Evolutionary conservation across 1,284 basidiomycete species (phyloP), one percentile per base, ranked within the genome.

Genomic region (Cryptococcus maquisensis): DNA sequence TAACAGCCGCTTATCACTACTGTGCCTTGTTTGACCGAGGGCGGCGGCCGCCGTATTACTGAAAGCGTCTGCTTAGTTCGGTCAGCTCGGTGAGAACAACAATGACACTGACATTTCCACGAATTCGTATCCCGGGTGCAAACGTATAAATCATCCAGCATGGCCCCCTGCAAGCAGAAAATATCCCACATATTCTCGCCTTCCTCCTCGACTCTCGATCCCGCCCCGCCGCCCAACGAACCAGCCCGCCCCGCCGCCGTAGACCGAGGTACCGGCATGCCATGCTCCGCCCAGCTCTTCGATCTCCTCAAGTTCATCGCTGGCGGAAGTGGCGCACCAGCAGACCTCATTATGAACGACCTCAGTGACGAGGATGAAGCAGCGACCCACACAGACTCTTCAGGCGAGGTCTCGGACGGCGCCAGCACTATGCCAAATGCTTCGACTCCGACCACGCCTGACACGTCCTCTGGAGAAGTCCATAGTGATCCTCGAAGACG

Each of bases 241-340:
- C 47, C 6, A 6, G 32, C 15, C 46, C 52, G 6, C 12, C 28
- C 12, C 20, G 18, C 20, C 7, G 26, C 51, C 32, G 53, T 53
- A 7, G 41, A 40, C 20, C 49, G 50, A 21, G 35, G 28, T 10
- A 28, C 10, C 44, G 51, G 15, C 41, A 55, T 54, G 48, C 59
- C 56, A 3, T 59, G 54, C 20, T 39, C 54, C 20, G 39, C 47
- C 21, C 57, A 73, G 48, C 51, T 75, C 20, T 73, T 75, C 49
- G 58, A 57, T 32, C 50, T 73, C 36, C 67, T 75, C 62, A 71
- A 72, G 54, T 62, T 63, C 20, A 47, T 73, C 43, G 73, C 73
- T 2, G 65, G 62, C 4, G 61, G 58, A 3, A 52, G 28, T 10
- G 28, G 55, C 16, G 23, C 49, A 12, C 26, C 21, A 7, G 20